Base-by-base conservation (phyloP, 371 early-diverging fungal genomes). In the Rhizopus sp. region DNA sequence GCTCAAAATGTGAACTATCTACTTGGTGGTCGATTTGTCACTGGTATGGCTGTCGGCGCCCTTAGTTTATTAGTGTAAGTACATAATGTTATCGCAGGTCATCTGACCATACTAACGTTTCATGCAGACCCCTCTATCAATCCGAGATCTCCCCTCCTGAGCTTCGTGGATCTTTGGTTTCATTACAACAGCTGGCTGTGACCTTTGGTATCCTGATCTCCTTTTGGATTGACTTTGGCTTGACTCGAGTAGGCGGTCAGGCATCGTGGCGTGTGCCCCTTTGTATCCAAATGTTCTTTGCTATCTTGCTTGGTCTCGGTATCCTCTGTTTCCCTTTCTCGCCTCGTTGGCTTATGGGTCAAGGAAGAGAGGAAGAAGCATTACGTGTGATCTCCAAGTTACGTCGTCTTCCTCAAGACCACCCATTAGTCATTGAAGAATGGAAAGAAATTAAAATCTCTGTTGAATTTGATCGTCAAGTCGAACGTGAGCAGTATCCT, bases 181-280 rank as follows among this genome's bases (percentile, higher is more conserved):
- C 93, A 30, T 74, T 94, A 16, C 93, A 97, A 70, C 95, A 96
- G 62, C 84, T 91, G 62, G 90, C 94, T 52, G 88, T 97, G 38
- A 89, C 92, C n/a, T 70, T 84, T 64, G 84, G 87, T 64, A 82
- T 91, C 50, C 58, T 86, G 45, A 76, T 89, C 33, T 83, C 89
- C 16, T 91, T 88, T 66, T 87, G 88, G 77, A 84, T 89, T 40
- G 87, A 88, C 65, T 88, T 83, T 52, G 88, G 85, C 13, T 75
- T 75, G 45, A 60, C 68, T 17, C 69, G 67, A 55, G 76, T 90
- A 34, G 41, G 69, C 42, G 77, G 80, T 30, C 59, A 81, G 53
- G 77, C 75, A 9, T 68, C 83, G 48, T 95, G 92, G 93, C 84
- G 94, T 30, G 57, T 89, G 15, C 90, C 94, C 4, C 76, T 94